These are phyloP conservation scores for Chlorella sp. DNA, from an alignment of 139 green algal species.

Conservation along the genomic window DNA sequence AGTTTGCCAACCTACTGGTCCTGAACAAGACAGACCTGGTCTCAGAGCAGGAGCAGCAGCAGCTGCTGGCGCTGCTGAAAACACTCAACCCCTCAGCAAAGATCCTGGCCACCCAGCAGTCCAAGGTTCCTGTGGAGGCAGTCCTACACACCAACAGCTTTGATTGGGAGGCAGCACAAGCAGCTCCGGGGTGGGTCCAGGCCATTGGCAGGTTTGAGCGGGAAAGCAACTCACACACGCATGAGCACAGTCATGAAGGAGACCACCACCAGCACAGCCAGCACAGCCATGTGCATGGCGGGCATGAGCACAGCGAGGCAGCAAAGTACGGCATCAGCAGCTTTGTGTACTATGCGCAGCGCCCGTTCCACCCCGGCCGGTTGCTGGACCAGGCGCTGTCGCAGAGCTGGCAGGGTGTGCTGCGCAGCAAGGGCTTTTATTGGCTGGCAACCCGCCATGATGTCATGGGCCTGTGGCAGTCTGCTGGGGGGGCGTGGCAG, in stretches of 20 bases:
- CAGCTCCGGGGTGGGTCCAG: too few relatives aligned
- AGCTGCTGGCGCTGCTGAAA: conserved; percentile 43
- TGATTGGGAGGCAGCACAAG: too few relatives aligned
- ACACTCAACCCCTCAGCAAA: conserved; percentile 49
- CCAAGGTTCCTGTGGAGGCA: too few relatives aligned
- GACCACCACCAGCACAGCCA: conserved; percentile 2
- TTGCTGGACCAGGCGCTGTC: conserved; percentile 40
- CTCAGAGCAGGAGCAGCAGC: conserved; percentile 21
- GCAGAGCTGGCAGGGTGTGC: conserved; percentile 35
- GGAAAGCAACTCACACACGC: too few relatives aligned
- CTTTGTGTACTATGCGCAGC: conserved; percentile 51
- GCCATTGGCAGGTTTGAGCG: too few relatives aligned
- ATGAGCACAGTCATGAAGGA: too few relatives aligned
- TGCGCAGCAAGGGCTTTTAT: conserved; percentile 58
- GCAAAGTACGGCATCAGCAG: conserved; percentile 43
- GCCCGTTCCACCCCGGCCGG: conserved; percentile 49
- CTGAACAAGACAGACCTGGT: conserved; percentile 72
- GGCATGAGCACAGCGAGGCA: conserved; percentile 32
- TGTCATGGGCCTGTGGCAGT: conserved; percentile 51
- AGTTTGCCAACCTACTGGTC: conserved; percentile 63
- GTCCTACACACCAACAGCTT: too few relatives aligned
- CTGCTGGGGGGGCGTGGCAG: conserved; percentile 44
- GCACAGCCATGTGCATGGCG: conserved; percentile 16
- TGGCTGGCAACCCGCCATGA: conserved; percentile 56
- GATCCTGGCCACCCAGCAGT: conserved; percentile 27